These are phyloP conservation scores for Mediolabrus comicus DNA, from an alignment of 108 stramenopile genomes.

Conservation along the genomic window DNA sequence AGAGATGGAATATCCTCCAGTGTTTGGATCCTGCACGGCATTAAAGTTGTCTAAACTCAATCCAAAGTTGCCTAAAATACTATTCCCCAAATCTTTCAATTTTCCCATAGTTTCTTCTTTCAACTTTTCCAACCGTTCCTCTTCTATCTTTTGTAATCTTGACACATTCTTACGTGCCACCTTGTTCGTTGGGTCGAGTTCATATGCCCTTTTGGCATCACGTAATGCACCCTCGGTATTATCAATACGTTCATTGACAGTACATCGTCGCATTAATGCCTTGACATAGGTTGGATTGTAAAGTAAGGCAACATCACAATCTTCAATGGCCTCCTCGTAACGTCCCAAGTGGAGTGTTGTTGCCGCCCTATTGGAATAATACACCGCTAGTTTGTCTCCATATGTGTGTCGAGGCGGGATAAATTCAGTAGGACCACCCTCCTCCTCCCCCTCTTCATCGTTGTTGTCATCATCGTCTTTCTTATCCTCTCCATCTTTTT, in stretches of 20 bases:
- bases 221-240: conserved; percentile 62
- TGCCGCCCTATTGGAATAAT: conserved; percentile 86
- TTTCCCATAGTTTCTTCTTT: conserved; percentile 94
- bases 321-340: conserved; percentile 70
- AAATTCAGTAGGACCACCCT: conserved; percentile 1
- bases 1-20: conserved; percentile 75
- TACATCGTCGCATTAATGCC: conserved; percentile 78
- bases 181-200: conserved; percentile 67
- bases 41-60: conserved; percentile 96
- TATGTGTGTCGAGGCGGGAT: conserved; percentile 48
- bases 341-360: conserved; percentile 57
- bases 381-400: conserved; percentile 62
- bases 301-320: conserved; percentile 70
- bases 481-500: neutral
- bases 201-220: conserved; percentile 69
- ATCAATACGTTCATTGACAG: conserved; percentile 63
- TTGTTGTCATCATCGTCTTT: conserved; percentile 1
- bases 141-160: conserved; percentile 69
- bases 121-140: conserved; percentile 86
- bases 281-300: conserved; percentile 83
- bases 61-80: conserved; percentile 93
- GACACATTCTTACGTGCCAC: conserved; percentile 49
- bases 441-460: conserved; percentile 2
- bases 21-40: conserved; percentile 92
- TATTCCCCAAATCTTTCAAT: conserved; percentile 97